These are phyloP conservation scores for Lentinula guzmanii DNA, from an alignment of 768 basidiomycete genomes.

Conservation along the genomic window DNA sequence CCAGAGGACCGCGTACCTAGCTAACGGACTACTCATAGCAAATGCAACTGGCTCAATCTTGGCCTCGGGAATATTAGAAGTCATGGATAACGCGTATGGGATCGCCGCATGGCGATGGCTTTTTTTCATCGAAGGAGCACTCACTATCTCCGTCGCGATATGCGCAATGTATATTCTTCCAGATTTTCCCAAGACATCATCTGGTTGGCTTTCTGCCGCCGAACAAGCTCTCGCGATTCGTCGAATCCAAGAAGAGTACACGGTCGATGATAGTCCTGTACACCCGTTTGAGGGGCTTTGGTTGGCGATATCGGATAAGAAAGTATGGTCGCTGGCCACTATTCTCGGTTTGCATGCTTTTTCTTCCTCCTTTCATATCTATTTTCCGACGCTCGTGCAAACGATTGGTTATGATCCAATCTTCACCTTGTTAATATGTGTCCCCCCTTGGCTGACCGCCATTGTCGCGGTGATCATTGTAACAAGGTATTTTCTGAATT, in stretches of 20 bases:
- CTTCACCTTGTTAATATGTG: conserved; percentile 52
- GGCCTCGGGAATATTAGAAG: conserved; percentile 67
- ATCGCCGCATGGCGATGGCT: conserved; percentile 77
- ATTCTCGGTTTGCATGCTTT: conserved; percentile 39
- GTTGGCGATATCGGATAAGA: conserved; percentile 53
- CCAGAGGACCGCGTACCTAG: conserved; percentile 58
- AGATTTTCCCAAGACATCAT: conserved; percentile 61
- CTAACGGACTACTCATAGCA: conserved; percentile 67
- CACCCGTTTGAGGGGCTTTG: conserved; percentile 28
- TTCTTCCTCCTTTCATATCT: conserved; percentile 49
- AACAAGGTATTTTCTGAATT: conserved; percentile 32
- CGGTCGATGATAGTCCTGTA: conserved; percentile 16
- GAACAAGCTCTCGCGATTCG: conserved; percentile 51
- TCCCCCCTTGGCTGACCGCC: conserved; percentile 65
- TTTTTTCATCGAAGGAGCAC: conserved; percentile 60
- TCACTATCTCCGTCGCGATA: conserved; percentile 45
- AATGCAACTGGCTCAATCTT: conserved; percentile 82
- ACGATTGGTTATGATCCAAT: conserved; percentile 48
- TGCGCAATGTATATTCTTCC: conserved; percentile 64
- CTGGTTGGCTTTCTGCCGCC: conserved; percentile 49
- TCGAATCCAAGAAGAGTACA: conserved; percentile 57
- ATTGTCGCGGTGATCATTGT: conserved; percentile 47
- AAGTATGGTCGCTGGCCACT: conserved; percentile 55
- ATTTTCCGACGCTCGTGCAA: conserved; percentile 53
- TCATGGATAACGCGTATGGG: conserved; percentile 66